Evolutionary conservation across 441 rosid species (phyloP), one percentile per base, ranked within the genome.

Genomic region (Isatis lusitanica): DNA sequence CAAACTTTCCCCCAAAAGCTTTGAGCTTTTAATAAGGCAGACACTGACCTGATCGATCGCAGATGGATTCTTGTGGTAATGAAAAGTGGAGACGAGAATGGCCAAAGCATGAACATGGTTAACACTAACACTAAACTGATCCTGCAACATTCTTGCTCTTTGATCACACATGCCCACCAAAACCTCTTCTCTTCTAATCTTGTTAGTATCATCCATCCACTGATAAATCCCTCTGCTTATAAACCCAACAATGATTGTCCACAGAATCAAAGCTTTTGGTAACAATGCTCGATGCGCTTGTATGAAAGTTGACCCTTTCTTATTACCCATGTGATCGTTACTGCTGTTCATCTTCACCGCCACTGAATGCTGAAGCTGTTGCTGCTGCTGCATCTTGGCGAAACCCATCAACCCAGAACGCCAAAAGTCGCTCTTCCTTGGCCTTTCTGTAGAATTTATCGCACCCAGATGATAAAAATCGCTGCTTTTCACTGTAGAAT

Each of bases 61-160:
- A 74, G 99, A 91, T 47, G 99, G 98, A 69, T 82, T 87, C 84
- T 87, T 92, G 85, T 80, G 87, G 83, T 89, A 91, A 75, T 91
- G 97, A 61, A 95, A 95, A 66, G 98, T 92, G 60, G 99, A 92
- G 79, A 95, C 95, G 57, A 95, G 96, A 78, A 95, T 86, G 65
- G 99, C 97, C 70, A 95, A 87, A 65, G 97, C 98, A 70, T 95
- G 99, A 47, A 95, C 98, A 84, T 95, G 99, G 68, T 95, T 95
- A 61, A 92, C 98, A 80, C 97, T 92, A 68, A 95, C 98, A 85
- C 76, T 86, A 70, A 95, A 95, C 63, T 89, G 99, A 85, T 95
- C 98, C 74, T 95, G 96, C 83, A 95, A 76, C 97, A 95, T 95
- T 72, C 99, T 83, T 0, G 99, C 97, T 78, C 98, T 84, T 66